Percentiles rank a stretch among this genome's conserved stretches.
Evolutionary conservation across 805 yeast species (phyloP).

Genomic region (Nakazawaea wyomingensis): DNA sequence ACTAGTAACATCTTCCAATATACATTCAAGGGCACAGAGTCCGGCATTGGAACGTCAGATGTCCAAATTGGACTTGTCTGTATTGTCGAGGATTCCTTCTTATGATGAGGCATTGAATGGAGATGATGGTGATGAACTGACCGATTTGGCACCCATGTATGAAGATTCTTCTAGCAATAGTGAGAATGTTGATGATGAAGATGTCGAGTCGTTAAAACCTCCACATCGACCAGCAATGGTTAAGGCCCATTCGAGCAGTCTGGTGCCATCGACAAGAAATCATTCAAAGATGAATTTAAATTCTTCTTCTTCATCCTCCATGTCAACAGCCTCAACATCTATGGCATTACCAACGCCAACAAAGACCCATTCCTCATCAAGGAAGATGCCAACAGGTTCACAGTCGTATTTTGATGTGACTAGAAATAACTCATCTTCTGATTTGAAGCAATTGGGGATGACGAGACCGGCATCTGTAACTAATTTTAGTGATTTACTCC

Average conservation of each 20-base stretch:
- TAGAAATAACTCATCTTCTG: slow-evolving; percentile 7
- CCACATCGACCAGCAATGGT: slow-evolving; percentile 4
- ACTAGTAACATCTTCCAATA: slow-evolving; percentile 3
- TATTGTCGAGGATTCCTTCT: slow-evolving; percentile 73
- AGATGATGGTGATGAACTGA: slow-evolving; percentile 33
- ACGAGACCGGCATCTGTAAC: slow-evolving; percentile 7
- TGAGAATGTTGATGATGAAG: no score
- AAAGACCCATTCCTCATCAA: no score
- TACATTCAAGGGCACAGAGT: slow-evolving; percentile 7
- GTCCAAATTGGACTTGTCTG: slow-evolving; percentile 30
- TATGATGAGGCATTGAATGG: slow-evolving; percentile 71
- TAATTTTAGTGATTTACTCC: slow-evolving; percentile 9
- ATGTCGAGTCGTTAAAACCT: slow-evolving; percentile 1
- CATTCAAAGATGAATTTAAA: background rate
- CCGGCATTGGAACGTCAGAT: slow-evolving; percentile 3
- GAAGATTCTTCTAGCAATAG: no score
- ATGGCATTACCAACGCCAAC: background rate
- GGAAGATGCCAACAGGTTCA: slow-evolving; percentile 4
- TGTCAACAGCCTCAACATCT: background rate
- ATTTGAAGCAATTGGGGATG: slow-evolving; percentile 9
- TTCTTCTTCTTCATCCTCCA: background rate
- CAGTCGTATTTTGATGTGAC: slow-evolving; percentile 10
- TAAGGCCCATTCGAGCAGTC: slow-evolving; percentile 3
- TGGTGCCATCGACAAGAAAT: background rate
- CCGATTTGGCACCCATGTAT: slow-evolving; percentile 68